Percentiles rank a stretch among this genome's conserved stretches.
Conservation (phyloP, 345 rosid genomes). For the Melaleuca alternifolia region DNA sequence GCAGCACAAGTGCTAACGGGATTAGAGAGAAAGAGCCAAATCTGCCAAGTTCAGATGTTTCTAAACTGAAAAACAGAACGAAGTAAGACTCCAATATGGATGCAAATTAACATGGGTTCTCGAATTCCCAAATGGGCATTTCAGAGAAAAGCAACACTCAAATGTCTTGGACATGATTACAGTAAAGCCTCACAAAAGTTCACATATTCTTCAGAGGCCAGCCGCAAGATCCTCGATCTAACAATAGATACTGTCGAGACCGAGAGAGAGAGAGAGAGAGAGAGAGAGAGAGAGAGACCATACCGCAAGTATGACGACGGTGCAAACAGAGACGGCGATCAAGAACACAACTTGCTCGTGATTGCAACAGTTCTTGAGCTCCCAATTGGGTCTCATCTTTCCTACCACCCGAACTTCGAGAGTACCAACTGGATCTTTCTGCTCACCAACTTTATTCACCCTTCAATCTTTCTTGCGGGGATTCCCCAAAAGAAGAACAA, state of each 20-base stretch:
- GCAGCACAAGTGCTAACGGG: neutral
- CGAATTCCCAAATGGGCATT: neutral
- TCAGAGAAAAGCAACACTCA: neutral
- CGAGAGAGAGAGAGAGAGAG: neutral
- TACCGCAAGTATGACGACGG: constrained; percentile 53
- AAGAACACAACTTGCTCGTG: constrained; percentile 52
- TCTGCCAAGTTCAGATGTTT: neutral
- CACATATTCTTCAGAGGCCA: neutral
- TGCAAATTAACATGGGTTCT: neutral
- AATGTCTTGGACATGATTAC: neutral
- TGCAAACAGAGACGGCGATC: constrained; percentile 40
- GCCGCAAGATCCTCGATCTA: neutral
- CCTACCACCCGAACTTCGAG: neutral
- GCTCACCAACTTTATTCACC: neutral
- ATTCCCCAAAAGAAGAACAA: neutral
- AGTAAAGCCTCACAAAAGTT: neutral
- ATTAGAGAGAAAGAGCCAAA: neutral
- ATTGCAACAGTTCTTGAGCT: constrained; percentile 43
- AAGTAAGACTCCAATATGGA: neutral
- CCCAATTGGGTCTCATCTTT: constrained; percentile 40
- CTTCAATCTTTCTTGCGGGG: neutral
- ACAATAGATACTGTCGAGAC: neutral
- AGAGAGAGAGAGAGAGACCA: neutral
- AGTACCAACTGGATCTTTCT: neutral
- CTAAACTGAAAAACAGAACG: neutral